Base-by-base conservation (phyloP, 139 green algal genomes). In the Bryopsis sp. region DNA sequence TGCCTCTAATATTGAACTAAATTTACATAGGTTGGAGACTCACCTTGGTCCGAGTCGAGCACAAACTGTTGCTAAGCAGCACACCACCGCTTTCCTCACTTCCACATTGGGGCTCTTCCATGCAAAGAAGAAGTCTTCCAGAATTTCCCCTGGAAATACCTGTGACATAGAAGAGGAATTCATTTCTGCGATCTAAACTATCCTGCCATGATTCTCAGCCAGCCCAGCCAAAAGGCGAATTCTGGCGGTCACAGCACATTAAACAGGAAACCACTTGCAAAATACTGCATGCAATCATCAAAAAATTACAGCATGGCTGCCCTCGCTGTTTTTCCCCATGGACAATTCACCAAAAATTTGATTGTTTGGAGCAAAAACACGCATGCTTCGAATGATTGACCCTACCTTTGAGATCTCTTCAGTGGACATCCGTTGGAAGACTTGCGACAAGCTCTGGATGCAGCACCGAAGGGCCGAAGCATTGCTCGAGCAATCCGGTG, bases 21-120 rank as follows among this genome's bases (percentile, higher is more conserved):
- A n/a, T n/a, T n/a, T n/a, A n/a, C n/a, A n/a, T n/a, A n/a, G n/a
- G n/a, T 39, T 39, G 58, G n/a, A 34, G 15, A 6, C 58, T 65
- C 43, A 65, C 58, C 43, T 39, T 6, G 39, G 28, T 11, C 28
- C 28, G 4, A 65, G 24, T 43, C 43, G 39, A 35, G 8, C 24
- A n/a, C 28, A 7, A 43, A 65, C 7, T 43, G 39, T 5, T 24
- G 58, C 58, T n/a, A 65, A 39, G n/a, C 28, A 39, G 29, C 28
- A 22, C 26, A 65, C 58, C 7, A 65, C 58, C n/a, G 58, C 58
- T 65, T 39, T 39, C 6, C 58, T 15, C 28, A 65, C 31, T 47
- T 43, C 31, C 28, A 65, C 28, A 7, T 24, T 22, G 4, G 39
- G 32, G 24, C 58, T 46, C 15, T 65, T 39, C 58, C 58, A 65